Conservation (phyloP, 129 eudicot species). For the Flaveria sonorensis region DNA sequence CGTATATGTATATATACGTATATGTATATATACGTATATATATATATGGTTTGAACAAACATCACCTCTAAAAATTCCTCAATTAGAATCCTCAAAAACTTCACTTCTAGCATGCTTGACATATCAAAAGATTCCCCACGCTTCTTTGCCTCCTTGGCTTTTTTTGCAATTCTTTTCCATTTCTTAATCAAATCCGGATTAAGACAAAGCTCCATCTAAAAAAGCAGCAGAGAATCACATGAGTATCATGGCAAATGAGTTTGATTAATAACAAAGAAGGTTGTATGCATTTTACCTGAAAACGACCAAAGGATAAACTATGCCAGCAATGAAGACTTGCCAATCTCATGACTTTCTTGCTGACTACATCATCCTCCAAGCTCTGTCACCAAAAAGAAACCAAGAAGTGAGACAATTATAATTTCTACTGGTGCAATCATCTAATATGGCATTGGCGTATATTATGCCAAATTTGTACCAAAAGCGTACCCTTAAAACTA, state of each 20-base stretch:
- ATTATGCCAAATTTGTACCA: constrained; percentile 12
- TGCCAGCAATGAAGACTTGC: constrained; percentile 96
- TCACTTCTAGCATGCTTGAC: constrained; percentile 65
- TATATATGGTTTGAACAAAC: constrained; percentile 18
- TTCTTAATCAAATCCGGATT: constrained; percentile 82
- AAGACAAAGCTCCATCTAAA: constrained; percentile 88
- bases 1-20: too few relatives aligned
- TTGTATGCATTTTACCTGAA: constrained; percentile 58
- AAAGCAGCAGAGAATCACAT: constrained; percentile 15
- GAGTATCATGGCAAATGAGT: constrained; percentile 4
- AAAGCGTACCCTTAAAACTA: constrained; percentile 6
- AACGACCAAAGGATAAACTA: constrained; percentile 94
- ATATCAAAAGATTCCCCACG: constrained; percentile 67
- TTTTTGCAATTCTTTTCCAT: constrained; percentile 85
- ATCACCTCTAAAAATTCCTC: constrained; percentile 83
- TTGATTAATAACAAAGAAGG: constrained; percentile 2
- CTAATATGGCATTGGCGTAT: not conserved
- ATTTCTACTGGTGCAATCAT: constrained; percentile 5
- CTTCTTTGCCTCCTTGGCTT: constrained; percentile 79
- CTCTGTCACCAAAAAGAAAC: constrained; percentile 56
- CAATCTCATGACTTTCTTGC: constrained; percentile 71
- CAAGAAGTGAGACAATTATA: not conserved
- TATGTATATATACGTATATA: too few relatives aligned
- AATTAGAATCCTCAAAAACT: constrained; percentile 79
- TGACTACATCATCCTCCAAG: constrained; percentile 92